These are phyloP conservation scores for Grigorovia jiainica DNA, from an alignment of 805 yeast genomes.

Conservation along the genomic window DNA sequence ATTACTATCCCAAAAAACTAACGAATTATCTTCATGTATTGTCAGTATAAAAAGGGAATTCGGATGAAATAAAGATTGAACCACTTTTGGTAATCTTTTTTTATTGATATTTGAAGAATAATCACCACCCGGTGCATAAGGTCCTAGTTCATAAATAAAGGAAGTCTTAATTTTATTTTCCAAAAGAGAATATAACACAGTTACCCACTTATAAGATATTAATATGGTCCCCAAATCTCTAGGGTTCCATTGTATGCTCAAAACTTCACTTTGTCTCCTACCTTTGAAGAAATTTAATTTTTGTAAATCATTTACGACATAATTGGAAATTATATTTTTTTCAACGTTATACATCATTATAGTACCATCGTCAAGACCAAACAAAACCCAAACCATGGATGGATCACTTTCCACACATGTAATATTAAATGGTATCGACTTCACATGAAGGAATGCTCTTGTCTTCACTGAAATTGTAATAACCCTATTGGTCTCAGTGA, in stretches of 20 bases:
- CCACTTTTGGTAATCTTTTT: constrained; percentile 32
- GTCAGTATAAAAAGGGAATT: constrained; percentile 83
- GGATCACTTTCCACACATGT: constrained; percentile 73
- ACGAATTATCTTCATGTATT: constrained; percentile 68
- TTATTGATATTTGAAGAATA: constrained; percentile 21
- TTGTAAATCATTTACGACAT: constrained; percentile 60
- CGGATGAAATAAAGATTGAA: constrained; percentile 76
- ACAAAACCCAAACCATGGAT: constrained; percentile 71
- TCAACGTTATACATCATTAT: constrained; percentile 75
- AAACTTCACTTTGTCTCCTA: constrained; percentile 54
- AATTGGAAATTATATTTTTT: constrained; percentile 55
- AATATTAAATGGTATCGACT: constrained; percentile 44
- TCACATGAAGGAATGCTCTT: constrained; percentile 38
- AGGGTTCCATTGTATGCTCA: constrained; percentile 72
- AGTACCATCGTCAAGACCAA: constrained; percentile 74
- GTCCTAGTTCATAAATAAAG: constrained; percentile 53
- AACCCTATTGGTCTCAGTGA: constrained; percentile 52
- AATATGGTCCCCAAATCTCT: constrained; percentile 74
- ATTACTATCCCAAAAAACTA: constrained; percentile 88
- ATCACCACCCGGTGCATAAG: constrained; percentile 68
- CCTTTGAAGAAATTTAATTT: constrained; percentile 34
- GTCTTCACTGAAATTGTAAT: constrained; percentile 62
- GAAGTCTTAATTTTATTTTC: constrained; percentile 47
- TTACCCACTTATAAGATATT: constrained; percentile 60
- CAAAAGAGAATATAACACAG: constrained; percentile 58